Evolutionary conservation across 345 rosid species (phyloP), one percentile per base, ranked within the genome.

Genomic region (Draba incana): DNA sequence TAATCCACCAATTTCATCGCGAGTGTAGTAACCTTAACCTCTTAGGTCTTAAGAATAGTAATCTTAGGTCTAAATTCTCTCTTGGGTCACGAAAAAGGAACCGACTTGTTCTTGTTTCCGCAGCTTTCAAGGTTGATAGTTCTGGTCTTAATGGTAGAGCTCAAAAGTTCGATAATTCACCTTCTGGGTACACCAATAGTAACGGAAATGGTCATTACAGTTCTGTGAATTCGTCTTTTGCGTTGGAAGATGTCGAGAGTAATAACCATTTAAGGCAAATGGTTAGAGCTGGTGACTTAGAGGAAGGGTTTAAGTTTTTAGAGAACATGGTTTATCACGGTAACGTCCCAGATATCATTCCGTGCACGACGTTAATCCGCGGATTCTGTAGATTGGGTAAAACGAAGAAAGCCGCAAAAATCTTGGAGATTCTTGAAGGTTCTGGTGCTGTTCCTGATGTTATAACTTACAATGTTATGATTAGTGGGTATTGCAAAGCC

Each of bases 381-480:
- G 94, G 90, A 6, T 88, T 90, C 78, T 88, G 96, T 57, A 85
- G 80, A 82, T 73, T 80, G 41, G 84, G 92, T 15, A 84, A 82
- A 67, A 90, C 94, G 1, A 78, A 62, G 76, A 88, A 78, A 78
- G 98, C 96, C 0, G 80, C 89, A 3, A 86, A 81, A 56, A 74
- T 87, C 20, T 63, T 93, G 89, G 96, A 93, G 75, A 84, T 88
- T 42, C 63, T 93, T 24, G 96, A 88, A 73, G 78, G 78, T 35
- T 90, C 96, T 6, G 94, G 90, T 16, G 92, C 88, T 8, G 85
- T 83, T 69, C 92, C 83, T 53, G 92, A 86, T 80, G 89, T 86
- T 52, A 83, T 88, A 30, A 85, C 97, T 23, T 90, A 90, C 79
- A 92, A 90, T 45, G 89, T 88, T 16, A 78, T 90, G 81, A 88